Evolutionary conservation across 441 rosid genomes (phyloP).

Genomic region (Macaranga tanarius): DNA sequence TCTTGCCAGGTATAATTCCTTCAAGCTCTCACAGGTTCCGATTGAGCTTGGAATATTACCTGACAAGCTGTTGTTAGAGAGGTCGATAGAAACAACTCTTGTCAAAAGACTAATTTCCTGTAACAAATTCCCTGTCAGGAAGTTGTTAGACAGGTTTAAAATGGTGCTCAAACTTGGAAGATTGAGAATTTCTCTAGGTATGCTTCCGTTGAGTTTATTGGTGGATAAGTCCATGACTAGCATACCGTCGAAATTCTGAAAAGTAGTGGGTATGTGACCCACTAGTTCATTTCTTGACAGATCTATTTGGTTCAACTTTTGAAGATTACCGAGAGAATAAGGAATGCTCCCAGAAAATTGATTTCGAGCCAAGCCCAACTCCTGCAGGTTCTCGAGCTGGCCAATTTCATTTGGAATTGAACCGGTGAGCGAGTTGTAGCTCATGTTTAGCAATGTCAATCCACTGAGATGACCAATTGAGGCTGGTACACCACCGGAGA

Average conservation of each 20-base stretch:
- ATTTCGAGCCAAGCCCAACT: slow-evolving; percentile 40
- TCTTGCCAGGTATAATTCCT: slow-evolving; percentile 36
- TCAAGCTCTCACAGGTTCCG: slow-evolving; percentile 45
- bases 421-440: slow-evolving; percentile 39
- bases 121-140: slow-evolving; percentile 37
- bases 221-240: slow-evolving; percentile 47
- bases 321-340: slow-evolving; percentile 35
- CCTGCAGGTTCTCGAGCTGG: slow-evolving; percentile 33
- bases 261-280: slow-evolving; percentile 39
- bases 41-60: slow-evolving; percentile 44
- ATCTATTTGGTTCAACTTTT: slow-evolving; percentile 35
- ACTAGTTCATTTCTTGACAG: slow-evolving; percentile 41
- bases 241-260: slow-evolving; percentile 36
- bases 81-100: slow-evolving; percentile 39
- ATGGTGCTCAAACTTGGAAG: slow-evolving; percentile 37
- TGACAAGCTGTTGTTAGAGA: slow-evolving; percentile 41
- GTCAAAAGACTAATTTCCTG: slow-evolving; percentile 30
- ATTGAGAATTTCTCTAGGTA: slow-evolving; percentile 43
- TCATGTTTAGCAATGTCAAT: slow-evolving; percentile 43
- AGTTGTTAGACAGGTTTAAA: slow-evolving; percentile 45
- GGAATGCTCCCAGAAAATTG: slow-evolving; percentile 41
- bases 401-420: slow-evolving; percentile 46
- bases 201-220: slow-evolving; percentile 47
- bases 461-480: slow-evolving; percentile 34
- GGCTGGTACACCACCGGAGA: slow-evolving; percentile 28